Evolutionary conservation across 129 eudicot genomes (phyloP), one percentile per base, ranked within the genome.

Genomic region (Escallonia rubra): DNA sequence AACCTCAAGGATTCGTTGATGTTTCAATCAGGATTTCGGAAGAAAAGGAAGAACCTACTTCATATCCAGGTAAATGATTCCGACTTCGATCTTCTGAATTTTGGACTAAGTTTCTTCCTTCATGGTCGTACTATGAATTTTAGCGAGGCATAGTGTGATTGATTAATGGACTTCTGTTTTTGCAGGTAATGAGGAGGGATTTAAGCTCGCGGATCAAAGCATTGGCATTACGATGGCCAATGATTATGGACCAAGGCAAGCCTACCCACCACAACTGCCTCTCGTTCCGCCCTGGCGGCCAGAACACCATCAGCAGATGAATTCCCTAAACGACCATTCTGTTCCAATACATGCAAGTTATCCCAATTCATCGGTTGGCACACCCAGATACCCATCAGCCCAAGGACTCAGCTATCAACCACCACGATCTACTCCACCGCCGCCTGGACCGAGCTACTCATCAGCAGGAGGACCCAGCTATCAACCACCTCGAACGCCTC

Each of bases 1-100:
- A 85, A 59, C 87, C 89, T 47, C 89, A 81, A 64, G 94, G 97
- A 41, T 91, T 88, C 71, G 83, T 91, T 10, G 97, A 91, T 79
- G 75, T 91, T 63, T 87, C 97, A 0, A 75, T 91, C 64, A 84
- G 87, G 7, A 68, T 86, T 34, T 83, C 94, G 4, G 80, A 78
- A 34, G 86, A 83, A 41, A 83, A 75, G n/a, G 76, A 83, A 66
- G 94, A 82, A 46, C 74, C 82, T 16, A 65, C 77, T 65, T 77
- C 83, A 57, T 73, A 74, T 60, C 79, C 78, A 74, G 94, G 96
- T 81, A 89, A 23, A 23, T 23, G 3, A 40, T 39, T 10, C 3
- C 0, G 62, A 3, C 5, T 10, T 16, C 38, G 8, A 6, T 4
- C 57, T 66, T 4, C 23, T 14, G 39, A 39, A 56, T 41, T 4